Base-by-base conservation (phyloP, 352 stramenopile genomes). In the Globisporangium echinulatum region DNA sequence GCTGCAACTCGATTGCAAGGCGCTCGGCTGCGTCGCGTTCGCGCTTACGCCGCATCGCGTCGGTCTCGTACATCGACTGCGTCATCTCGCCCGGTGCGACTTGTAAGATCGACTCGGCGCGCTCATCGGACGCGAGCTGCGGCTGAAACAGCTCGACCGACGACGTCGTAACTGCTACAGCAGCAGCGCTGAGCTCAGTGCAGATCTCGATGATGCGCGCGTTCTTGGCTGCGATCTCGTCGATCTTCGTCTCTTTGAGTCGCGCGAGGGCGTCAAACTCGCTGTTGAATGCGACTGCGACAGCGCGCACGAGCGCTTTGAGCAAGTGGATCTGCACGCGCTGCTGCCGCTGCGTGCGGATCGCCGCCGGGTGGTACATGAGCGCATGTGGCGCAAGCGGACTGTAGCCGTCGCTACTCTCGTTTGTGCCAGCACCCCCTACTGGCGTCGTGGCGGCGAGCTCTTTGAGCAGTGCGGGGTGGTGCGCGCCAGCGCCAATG, bases 141-240 rank as follows among this genome's bases (percentile, higher is more conserved):
- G 83, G 84, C 3, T 62, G 66, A 49, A 88, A 89, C 11, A 85
- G 62, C 33, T 88, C 59, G 7, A 58, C 44, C 9, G 39, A 15
- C 54, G 40, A 8, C 40, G 11, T 13, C 7, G 7, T 44, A 8
- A 4, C 40, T 8, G 7, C 11, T 44, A 4, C 2, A 44, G 40
- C 40, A 56, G 25, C 44, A 10, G 11, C 43, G 33, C 69, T 65
- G 13, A 97, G 55, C 55, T 97, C 90, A 10, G 55, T 48, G 36
- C 77, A 64, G 52, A 98, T 98, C 58, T 98, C 87, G 56, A 97
- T 95, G 56, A 98, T 95, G 38, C 92, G 85, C 25, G 79, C 72
- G 56, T 96, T 96, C 63, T 96, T 95, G 38, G 77, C 71, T 47
- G 96, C 80, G 39, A 98, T 93, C 57, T 94, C 78, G 39, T 92